These are phyloP conservation scores for Blastobotrys mokoenaii DNA, from an alignment of 805 yeast species.

Conservation along the genomic window DNA sequence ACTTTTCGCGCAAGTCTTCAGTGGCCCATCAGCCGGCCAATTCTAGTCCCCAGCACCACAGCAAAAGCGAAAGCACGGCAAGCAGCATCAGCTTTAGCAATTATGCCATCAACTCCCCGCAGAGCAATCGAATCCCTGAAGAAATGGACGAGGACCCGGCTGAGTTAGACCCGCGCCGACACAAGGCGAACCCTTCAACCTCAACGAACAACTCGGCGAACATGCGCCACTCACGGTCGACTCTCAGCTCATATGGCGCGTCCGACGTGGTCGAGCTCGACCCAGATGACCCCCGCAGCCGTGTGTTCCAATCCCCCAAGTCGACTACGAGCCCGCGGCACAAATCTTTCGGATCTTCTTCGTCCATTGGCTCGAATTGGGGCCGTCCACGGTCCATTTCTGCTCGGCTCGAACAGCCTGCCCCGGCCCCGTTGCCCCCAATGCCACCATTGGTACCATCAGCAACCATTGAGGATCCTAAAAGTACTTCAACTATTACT, in stretches of 20 bases:
- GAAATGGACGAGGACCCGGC: background rate
- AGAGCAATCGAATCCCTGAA: background rate
- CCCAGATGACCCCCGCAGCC: background rate
- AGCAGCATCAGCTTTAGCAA: no score
- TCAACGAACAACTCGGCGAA: background rate
- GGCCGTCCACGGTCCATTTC: no score
- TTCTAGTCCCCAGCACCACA: no score
- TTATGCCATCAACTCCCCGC: no score
- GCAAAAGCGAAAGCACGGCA: no score
- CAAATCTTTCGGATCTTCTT: no score
- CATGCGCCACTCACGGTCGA: constrained; percentile 1
- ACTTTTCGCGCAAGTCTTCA: background rate
- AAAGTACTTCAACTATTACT: background rate
- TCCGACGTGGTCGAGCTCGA: constrained; percentile 2
- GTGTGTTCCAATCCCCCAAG: no score
- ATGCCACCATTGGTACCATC: background rate
- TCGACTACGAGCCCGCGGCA: no score
- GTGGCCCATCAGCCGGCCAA: no score
- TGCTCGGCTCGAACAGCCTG: background rate
- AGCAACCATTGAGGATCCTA: background rate
- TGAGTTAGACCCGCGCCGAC: background rate
- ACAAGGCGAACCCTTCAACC: background rate
- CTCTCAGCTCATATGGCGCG: constrained; percentile 3
- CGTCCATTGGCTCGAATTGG: no score
- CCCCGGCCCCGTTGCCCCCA: background rate